Conservation (phyloP, 768 basidiomycete species). For the Amyloporia xantha region DNA sequence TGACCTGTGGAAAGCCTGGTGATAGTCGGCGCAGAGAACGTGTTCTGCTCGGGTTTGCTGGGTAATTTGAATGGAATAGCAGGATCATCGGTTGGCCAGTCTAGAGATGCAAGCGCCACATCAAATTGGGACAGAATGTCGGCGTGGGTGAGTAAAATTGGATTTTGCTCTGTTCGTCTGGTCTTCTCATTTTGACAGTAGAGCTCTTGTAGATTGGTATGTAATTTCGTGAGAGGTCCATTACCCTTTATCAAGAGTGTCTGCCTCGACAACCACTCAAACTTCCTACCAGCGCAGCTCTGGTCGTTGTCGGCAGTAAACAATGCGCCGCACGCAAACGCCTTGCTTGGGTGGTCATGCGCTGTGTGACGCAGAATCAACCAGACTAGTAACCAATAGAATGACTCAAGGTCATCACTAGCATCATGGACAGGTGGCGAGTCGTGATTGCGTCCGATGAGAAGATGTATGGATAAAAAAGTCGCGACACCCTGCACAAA, state of each 20-base stretch:
- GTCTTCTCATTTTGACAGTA: background rate
- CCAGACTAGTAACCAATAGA: background rate
- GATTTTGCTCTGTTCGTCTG: background rate
- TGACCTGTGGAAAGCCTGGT: background rate
- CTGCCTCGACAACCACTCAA: background rate
- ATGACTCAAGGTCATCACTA: background rate
- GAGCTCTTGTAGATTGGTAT: no score
- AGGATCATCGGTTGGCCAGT: background rate
- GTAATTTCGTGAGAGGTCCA: no score
- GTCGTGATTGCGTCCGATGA: background rate
- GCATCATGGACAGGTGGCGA: background rate
- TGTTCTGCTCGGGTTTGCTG: background rate
- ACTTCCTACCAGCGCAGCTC: background rate
- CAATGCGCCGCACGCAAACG: background rate
- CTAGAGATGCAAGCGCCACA: background rate
- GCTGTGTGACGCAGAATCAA: background rate
- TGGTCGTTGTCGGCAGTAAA: background rate
- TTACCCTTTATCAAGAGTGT: no score
- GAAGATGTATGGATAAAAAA: slow-evolving; percentile 3
- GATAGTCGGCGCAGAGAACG: background rate
- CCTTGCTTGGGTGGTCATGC: background rate
- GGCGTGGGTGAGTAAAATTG: background rate
- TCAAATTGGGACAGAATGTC: background rate
- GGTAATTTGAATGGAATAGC: no score
- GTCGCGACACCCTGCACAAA: no score